phyloP scores from a whole-genome alignment of 345 rosid genomes.

The Pseudoturritis turrita region DNA sequence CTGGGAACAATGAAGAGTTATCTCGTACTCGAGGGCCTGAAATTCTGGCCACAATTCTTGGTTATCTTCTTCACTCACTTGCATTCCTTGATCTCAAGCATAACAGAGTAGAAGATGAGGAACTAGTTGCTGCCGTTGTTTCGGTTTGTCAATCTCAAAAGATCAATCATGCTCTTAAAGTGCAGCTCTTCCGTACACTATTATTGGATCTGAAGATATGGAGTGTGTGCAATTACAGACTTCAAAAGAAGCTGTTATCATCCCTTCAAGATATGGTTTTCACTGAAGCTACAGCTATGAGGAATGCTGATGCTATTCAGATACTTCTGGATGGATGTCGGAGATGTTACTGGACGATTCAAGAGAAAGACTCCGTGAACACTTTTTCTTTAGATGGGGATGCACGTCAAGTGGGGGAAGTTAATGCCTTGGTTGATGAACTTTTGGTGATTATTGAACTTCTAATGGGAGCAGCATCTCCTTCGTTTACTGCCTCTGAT shows the following conservation, averaged over 20 bases:
- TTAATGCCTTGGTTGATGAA: conserved; percentile 96
- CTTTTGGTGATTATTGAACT: conserved; percentile 95
- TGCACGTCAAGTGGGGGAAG: conserved; percentile 76
- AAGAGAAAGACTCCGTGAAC: conserved; percentile 73
- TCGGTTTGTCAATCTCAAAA: conserved; percentile 79
- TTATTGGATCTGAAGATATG: conserved; percentile 85
- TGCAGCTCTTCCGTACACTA: conserved; percentile 80
- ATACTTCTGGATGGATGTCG: conserved; percentile 96
- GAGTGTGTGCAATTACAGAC: conserved; percentile 91
- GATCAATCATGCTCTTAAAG: conserved; percentile 75
- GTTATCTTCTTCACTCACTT: conserved; percentile 69
- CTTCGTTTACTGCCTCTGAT: conserved; percentile 66
- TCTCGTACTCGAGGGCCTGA: conserved; percentile 72
- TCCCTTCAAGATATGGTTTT: conserved; percentile 96
- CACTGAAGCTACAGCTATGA: conserved; percentile 80
- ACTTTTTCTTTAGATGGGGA: conserved; percentile 47
- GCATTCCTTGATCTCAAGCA: conserved; percentile 55
- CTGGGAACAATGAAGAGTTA: conserved; percentile 80
- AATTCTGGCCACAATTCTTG: conserved; percentile 68
- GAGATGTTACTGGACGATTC: conserved; percentile 88
- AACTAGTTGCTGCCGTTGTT: conserved; percentile 88
- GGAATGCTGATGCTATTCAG: conserved; percentile 93
- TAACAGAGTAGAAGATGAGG: conserved; percentile 75
- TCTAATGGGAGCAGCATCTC: conserved; percentile 75
- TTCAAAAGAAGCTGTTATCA: conserved; percentile 90